Conservation (phyloP, 2,329 filamentous ascomycete genomes). For the Calonectria crousiana region DNA sequence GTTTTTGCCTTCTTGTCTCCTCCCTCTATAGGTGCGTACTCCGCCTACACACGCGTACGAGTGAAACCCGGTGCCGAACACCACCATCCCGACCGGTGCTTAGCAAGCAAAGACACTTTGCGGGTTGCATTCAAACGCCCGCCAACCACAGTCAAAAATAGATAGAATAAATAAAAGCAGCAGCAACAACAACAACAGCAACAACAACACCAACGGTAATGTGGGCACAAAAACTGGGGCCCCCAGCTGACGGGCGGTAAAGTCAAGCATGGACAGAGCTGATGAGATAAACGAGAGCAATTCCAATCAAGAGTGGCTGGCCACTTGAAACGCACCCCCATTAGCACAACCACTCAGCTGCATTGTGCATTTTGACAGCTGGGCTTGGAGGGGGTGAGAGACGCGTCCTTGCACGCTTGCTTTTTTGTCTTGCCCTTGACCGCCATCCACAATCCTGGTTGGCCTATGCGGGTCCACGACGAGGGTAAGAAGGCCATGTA, state of each 20-base stretch:
- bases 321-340: conserved; percentile 17
- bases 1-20: conserved; percentile 9
- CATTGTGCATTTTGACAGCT: conserved; percentile 16
- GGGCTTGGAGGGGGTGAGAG: conserved; percentile 3
- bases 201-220: not conserved
- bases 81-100: not conserved
- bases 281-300: conserved; percentile 10
- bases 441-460: not conserved
- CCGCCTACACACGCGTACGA: not conserved
- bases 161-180: conserved; percentile 9
- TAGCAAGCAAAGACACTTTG: not conserved
- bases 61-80: conserved; percentile 8
- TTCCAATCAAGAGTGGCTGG: conserved; percentile 8
- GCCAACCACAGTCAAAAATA: not conserved
- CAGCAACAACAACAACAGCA: not conserved
- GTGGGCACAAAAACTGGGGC: conserved; percentile 18
- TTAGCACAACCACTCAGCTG: conserved; percentile 16
- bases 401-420: not conserved
- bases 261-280: conserved; percentile 7
- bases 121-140: conserved; percentile 8
- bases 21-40: conserved; percentile 19
- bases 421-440: conserved; percentile 10
- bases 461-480: conserved; percentile 9
- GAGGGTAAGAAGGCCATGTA: not conserved
- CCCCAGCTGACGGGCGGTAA: not conserved